These are phyloP conservation scores for Andrographis paniculata DNA, from an alignment of 305 asterid species.

Conservation along the genomic window DNA sequence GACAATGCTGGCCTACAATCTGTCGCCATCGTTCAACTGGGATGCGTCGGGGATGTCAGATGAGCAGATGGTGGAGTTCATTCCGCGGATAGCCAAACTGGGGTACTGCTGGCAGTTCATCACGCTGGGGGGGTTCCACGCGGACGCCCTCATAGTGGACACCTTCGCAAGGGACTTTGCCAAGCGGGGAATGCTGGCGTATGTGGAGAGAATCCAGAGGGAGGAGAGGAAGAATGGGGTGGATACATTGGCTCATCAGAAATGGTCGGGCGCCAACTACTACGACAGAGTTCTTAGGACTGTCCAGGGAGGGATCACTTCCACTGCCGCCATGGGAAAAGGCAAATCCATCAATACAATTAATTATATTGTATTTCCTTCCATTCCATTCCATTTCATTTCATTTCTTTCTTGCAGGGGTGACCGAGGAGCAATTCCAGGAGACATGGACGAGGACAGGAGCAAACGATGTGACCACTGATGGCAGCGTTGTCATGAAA, in stretches of 20 bases:
- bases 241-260: conserved; percentile 93
- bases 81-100: conserved; percentile 68
- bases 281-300: conserved; percentile 85
- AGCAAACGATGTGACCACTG: conserved; percentile 36
- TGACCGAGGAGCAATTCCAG: conserved; percentile 95
- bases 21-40: conserved; percentile 97
- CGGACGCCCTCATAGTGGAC: conserved; percentile 70
- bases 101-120: conserved; percentile 99
- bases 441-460: conserved; percentile 82
- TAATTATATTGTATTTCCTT: background rate
- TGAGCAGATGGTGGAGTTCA: conserved; percentile 79
- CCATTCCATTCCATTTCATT: background rate
- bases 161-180: conserved; percentile 85
- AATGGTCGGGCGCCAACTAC: conserved; percentile 99
- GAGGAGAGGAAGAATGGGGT: conserved; percentile 82
- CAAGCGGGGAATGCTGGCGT: conserved; percentile 80
- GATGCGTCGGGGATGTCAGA: conserved; percentile 95
- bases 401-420: conserved; percentile 37
- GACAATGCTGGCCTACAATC: conserved; percentile 84
- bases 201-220: conserved; percentile 90
- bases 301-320: conserved; percentile 94
- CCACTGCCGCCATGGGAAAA: conserved; percentile 99
- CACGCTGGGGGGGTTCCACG: conserved; percentile 89
- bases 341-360: conserved; percentile 25
- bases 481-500: conserved; percentile 58